Percentiles rank a stretch among this genome's conserved stretches.
phyloP scores from a whole-genome alignment of 805 yeast species.

The Sungouiella thailandica region DNA sequence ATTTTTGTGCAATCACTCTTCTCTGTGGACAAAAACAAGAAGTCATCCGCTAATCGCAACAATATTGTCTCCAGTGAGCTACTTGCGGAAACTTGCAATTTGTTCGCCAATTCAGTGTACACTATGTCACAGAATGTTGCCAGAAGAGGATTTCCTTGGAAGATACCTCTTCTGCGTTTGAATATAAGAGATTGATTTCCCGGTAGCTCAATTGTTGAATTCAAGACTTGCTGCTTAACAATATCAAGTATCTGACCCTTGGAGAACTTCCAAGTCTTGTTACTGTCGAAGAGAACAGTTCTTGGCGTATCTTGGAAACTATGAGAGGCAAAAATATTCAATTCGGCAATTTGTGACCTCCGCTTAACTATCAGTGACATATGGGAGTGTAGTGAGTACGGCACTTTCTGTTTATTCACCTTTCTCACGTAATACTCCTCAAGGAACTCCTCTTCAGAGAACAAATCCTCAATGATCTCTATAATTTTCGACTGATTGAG shows the following conservation, averaged over 20 bases:
- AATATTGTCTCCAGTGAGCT: slow-evolving; percentile 30
- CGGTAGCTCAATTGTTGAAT: slow-evolving; percentile 41
- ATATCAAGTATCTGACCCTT: slow-evolving; percentile 42
- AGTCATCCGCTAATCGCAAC: slow-evolving; percentile 79
- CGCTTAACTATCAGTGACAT: not conserved
- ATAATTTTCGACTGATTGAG: slow-evolving; percentile 46
- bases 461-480: slow-evolving; percentile 25
- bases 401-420: not conserved
- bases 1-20: slow-evolving; percentile 16
- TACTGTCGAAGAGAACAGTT: slow-evolving; percentile 25
- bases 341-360: not conserved
- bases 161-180: slow-evolving; percentile 63
- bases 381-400: not conserved
- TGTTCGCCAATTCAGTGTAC: slow-evolving; percentile 55
- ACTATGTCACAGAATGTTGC: slow-evolving; percentile 69
- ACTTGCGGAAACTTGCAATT: slow-evolving; percentile 18
- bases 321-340: not conserved
- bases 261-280: slow-evolving; percentile 29
- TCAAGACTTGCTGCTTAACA: slow-evolving; percentile 48
- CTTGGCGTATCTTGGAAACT: too few relatives aligned
- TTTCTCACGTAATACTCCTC: slow-evolving; percentile 11
- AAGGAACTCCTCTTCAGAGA: slow-evolving; percentile 4
- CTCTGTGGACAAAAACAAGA: slow-evolving; percentile 58
- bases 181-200: slow-evolving; percentile 26
- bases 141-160: slow-evolving; percentile 81